These are phyloP conservation scores for Backusella tuberculispora DNA, from an alignment of 192 early-diverging fungal genomes.

Conservation along the genomic window DNA sequence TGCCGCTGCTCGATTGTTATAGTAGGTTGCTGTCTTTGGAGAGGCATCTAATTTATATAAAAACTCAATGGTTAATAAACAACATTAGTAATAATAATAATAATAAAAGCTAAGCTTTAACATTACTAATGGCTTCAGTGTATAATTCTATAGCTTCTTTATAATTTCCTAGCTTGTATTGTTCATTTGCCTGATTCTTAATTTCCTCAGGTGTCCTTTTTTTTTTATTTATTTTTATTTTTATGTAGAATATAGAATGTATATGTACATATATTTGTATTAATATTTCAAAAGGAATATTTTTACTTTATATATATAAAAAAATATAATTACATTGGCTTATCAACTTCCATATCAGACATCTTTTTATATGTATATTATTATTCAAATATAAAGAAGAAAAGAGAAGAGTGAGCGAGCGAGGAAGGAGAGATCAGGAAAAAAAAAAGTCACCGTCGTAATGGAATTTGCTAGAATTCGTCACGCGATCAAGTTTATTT, in stretches of 20 bases:
- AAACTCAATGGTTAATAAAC: background rate
- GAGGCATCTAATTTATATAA: slow-evolving; percentile 46
- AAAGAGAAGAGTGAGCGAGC: background rate
- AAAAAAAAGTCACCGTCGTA: slow-evolving; percentile 5
- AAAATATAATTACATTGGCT: background rate
- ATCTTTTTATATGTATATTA: background rate
- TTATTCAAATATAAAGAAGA: background rate
- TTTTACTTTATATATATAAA: background rate
- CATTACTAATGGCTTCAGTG: slow-evolving; percentile 66
- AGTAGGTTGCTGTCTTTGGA: slow-evolving; percentile 66
- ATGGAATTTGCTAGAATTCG: slow-evolving; percentile 6
- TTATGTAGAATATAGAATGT: background rate
- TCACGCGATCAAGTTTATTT: background rate
- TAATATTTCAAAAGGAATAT: background rate
- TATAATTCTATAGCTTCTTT: slow-evolving; percentile 65
- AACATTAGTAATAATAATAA: background rate
- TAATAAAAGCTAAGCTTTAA: background rate
- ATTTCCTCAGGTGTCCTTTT: slow-evolving; percentile 60
- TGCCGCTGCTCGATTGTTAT: slow-evolving; percentile 79
- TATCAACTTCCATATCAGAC: slow-evolving; percentile 10
- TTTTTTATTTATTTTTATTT: too few relatives aligned
- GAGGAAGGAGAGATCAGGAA: background rate
- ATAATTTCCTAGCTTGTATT: slow-evolving; percentile 73
- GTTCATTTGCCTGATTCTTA: slow-evolving; percentile 70
- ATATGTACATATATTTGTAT: background rate